Percentiles rank a stretch among this genome's conserved stretches.
Conservation (phyloP, 306 rosid genomes). For the Cicer cuneatum region DNA sequence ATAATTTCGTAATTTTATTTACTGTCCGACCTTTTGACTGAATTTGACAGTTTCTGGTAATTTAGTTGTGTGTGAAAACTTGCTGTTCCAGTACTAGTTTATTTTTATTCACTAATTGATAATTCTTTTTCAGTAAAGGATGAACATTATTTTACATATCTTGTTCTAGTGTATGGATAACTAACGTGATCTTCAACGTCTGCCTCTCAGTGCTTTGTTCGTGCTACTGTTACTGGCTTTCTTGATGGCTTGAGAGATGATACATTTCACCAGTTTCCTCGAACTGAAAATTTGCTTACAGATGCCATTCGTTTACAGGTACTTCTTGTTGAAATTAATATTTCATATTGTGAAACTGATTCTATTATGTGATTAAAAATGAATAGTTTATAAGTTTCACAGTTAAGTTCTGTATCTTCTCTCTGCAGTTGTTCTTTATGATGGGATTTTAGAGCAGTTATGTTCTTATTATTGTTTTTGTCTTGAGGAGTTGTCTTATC, state of each 20-base stretch:
- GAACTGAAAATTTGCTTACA: conserved; percentile 59
- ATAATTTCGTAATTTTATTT: conserved; percentile 36
- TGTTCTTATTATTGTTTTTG: conserved; percentile 32
- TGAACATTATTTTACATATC: conserved; percentile 36
- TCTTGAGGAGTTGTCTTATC: conserved; percentile 52
- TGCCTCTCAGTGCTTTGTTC: conserved; percentile 77
- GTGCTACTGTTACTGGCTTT: conserved; percentile 71
- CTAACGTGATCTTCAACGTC: conserved; percentile 40
- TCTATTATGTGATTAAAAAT: conserved; percentile 34
- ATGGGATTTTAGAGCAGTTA: conserved; percentile 28
- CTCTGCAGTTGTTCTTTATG: conserved; percentile 22
- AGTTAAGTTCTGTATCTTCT: conserved; percentile 32
- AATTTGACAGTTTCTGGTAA: conserved; percentile 17
- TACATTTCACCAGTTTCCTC: conserved; percentile 50
- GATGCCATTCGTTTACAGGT: conserved; percentile 92
- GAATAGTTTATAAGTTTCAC: conserved; percentile 4
- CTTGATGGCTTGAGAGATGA: conserved; percentile 47
- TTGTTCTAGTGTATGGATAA: conserved; percentile 39
- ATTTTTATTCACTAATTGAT: conserved; percentile 21
- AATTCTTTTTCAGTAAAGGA: conserved; percentile 24
- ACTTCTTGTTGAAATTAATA: conserved; percentile 37
- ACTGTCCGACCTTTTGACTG: conserved; percentile 24
- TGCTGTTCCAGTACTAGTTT: conserved; percentile 24
- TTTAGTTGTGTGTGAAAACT: conserved; percentile 36
- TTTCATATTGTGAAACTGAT: not conserved